A percentile compares a stretch with the other conserved stretches of the same genome.
phyloP scores from a whole-genome alignment of 768 basidiomycete genomes.

The Boletus tylopilopsis region DNA sequence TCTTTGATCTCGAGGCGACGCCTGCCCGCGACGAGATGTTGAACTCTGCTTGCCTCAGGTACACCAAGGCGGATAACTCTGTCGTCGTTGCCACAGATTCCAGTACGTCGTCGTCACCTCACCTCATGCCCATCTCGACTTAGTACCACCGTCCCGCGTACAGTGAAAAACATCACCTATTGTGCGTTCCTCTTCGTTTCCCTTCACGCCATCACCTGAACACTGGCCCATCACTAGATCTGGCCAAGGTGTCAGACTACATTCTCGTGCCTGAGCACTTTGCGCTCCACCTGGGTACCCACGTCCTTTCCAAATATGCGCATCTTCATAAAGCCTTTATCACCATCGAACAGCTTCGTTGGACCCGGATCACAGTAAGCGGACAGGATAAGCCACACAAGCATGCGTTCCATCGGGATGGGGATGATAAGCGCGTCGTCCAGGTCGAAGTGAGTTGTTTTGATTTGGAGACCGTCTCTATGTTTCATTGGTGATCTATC shows the following conservation, averaged over 20 bases:
- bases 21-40: not conserved
- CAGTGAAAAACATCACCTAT: slow-evolving; percentile 69
- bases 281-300: slow-evolving; percentile 80
- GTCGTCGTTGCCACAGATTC: slow-evolving; percentile 91
- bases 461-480: not conserved
- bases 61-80: slow-evolving; percentile 85
- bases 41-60: slow-evolving; percentile 41
- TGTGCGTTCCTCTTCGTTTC: slow-evolving; percentile 34
- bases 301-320: slow-evolving; percentile 75
- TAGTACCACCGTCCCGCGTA: not conserved
- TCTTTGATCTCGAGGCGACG: not conserved
- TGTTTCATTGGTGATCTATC: not conserved
- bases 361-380: slow-evolving; percentile 69
- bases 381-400: slow-evolving; percentile 50
- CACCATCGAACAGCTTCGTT: slow-evolving; percentile 75
- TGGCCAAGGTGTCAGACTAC: slow-evolving; percentile 88
- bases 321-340: slow-evolving; percentile 72
- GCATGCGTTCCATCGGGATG: slow-evolving; percentile 85
- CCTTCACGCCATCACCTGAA: not conserved
- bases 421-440: slow-evolving; percentile 79
- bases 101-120: slow-evolving; percentile 43
- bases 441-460: slow-evolving; percentile 47
- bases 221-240: slow-evolving; percentile 39
- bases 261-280: slow-evolving; percentile 82
- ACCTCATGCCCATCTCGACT: not conserved